Percentiles rank a stretch among this genome's conserved stretches.
Conservation (phyloP, 1,284 basidiomycete species). For the Cryptococcus sp. region DNA sequence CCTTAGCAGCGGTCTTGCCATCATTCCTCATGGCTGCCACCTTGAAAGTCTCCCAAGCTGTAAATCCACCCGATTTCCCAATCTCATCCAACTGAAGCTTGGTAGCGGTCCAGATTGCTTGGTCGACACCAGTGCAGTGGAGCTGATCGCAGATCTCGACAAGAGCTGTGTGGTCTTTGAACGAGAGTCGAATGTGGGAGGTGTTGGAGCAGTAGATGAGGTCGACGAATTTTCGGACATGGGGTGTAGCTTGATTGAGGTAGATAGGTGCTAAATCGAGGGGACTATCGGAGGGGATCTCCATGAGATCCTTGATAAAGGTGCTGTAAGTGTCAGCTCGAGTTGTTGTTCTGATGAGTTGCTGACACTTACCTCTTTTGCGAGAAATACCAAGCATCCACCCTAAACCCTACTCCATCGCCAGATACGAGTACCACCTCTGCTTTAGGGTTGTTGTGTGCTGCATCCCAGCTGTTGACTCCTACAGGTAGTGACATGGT, state of each 20-base stretch:
- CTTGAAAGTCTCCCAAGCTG: slow-evolving; percentile 2
- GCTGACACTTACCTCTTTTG: neutral
- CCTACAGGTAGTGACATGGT: too few relatives aligned
- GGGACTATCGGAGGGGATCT: neutral
- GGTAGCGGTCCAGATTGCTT: too few relatives aligned
- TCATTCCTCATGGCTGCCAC: neutral
- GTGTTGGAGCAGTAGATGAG: neutral
- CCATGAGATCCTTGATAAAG: neutral
- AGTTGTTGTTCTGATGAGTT: too few relatives aligned
- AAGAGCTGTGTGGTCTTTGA: neutral
- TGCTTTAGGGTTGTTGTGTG: neutral
- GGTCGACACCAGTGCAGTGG: neutral
- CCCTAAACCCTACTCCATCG: neutral
- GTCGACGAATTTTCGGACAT: neutral
- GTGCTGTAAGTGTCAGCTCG: neutral
- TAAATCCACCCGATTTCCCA: neutral
- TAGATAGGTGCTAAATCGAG: neutral
- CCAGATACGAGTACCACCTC: neutral
- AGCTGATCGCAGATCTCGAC: neutral
- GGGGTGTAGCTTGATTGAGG: neutral
- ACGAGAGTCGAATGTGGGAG: neutral
- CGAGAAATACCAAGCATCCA: neutral
- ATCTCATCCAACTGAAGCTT: too few relatives aligned
- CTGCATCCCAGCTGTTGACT: neutral
- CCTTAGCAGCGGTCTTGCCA: neutral